These are phyloP conservation scores for Alternaria sp. DNA, from an alignment of 2,329 filamentous ascomycete genomes.

Conservation along the genomic window DNA sequence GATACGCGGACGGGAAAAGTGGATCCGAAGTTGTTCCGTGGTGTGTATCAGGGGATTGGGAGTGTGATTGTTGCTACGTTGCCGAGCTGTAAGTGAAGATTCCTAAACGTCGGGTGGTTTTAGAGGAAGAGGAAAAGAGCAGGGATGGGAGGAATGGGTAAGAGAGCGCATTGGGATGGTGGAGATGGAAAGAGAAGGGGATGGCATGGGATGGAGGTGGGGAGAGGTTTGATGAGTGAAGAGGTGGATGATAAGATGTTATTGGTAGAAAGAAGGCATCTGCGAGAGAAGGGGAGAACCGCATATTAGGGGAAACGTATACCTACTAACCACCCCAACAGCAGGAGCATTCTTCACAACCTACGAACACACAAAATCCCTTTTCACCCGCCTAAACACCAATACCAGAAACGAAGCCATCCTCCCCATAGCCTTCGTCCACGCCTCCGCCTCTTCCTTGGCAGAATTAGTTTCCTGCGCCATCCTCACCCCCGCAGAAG, in stretches of 20 bases:
- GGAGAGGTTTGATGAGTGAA: too few relatives aligned
- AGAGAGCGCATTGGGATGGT: too few relatives aligned
- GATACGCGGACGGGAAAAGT: slow-evolving; percentile 62
- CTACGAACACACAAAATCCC: slow-evolving; percentile 77
- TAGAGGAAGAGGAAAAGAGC: not conserved
- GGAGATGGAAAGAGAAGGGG: too few relatives aligned
- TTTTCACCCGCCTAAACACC: slow-evolving; percentile 61
- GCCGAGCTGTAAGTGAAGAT: slow-evolving; percentile 69
- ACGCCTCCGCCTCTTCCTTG: slow-evolving; percentile 74
- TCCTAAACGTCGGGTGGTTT: too few relatives aligned
- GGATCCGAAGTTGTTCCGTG: slow-evolving; percentile 67
- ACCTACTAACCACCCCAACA: slow-evolving; percentile 37
- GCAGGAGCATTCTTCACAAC: slow-evolving; percentile 89
- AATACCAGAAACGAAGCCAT: slow-evolving; percentile 44
- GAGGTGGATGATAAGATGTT: too few relatives aligned
- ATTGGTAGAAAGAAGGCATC: too few relatives aligned
- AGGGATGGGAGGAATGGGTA: not conserved
- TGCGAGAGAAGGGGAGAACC: too few relatives aligned
- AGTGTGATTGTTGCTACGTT: slow-evolving; percentile 84
- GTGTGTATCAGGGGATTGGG: slow-evolving; percentile 86
- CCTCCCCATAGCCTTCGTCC: slow-evolving; percentile 72
- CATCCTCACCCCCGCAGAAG: slow-evolving; percentile 86
- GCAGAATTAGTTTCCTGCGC: slow-evolving; percentile 86
- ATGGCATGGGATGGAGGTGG: too few relatives aligned
- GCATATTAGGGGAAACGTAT: too few relatives aligned